A percentile compares a stretch with the other conserved stretches of the same genome.
phyloP scores from a whole-genome alignment of 306 rosid species.

The Cucumis hystrix region DNA sequence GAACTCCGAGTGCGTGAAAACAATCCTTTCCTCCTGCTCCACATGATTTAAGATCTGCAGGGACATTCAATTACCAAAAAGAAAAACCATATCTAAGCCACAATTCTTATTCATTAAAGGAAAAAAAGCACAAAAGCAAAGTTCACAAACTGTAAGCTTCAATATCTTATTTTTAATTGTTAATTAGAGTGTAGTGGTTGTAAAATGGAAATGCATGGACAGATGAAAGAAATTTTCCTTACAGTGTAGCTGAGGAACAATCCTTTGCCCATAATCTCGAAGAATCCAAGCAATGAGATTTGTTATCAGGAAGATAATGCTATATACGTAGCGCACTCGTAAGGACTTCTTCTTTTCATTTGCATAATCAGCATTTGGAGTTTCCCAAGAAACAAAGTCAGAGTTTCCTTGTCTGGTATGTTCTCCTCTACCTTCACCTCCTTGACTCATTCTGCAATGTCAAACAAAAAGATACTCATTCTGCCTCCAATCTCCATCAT shows the following conservation, averaged over 20 bases:
- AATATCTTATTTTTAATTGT: background rate
- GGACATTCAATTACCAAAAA: background rate
- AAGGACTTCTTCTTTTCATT: conserved; percentile 37
- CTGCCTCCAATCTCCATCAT: background rate
- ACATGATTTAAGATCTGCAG: conserved; percentile 59
- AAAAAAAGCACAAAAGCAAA: background rate
- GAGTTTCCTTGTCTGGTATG: conserved; percentile 11
- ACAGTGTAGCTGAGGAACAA: conserved; percentile 46
- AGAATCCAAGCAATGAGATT: conserved; percentile 78
- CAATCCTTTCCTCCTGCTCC: conserved; percentile 57
- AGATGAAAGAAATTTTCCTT: conserved; percentile 11
- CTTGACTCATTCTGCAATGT: conserved; percentile 39
- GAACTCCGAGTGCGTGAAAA: conserved; percentile 58
- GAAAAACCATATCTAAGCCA: background rate
- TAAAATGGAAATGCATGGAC: background rate
- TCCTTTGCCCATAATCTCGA: conserved; percentile 71
- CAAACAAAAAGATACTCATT: background rate
- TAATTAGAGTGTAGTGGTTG: background rate
- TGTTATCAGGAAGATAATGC: conserved; percentile 45
- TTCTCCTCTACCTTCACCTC: conserved; percentile 11
- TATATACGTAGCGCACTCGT: conserved; percentile 48
- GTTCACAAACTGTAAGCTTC: background rate
- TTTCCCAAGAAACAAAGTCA: conserved; percentile 18
- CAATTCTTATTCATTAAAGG: background rate
- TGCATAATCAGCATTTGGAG: conserved; percentile 21